phyloP scores from a whole-genome alignment of 352 stramenopile genomes.

The Globisporangium cederbergense region DNA sequence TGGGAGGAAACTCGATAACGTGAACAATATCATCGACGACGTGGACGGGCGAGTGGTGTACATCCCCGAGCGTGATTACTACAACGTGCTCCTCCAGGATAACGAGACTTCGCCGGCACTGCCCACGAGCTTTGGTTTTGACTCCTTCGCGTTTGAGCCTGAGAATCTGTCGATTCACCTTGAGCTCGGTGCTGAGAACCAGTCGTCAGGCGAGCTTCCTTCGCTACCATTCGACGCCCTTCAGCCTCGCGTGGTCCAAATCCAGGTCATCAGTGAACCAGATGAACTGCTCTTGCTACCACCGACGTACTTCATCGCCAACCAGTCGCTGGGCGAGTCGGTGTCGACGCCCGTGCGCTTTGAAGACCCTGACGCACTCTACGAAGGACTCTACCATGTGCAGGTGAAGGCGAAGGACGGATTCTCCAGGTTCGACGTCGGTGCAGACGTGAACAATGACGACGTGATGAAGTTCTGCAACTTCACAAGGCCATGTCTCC shows the following conservation, averaged over 20 bases:
- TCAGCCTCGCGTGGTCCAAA: conserved; percentile 28
- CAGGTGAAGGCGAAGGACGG: conserved; percentile 37
- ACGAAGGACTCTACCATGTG: conserved; percentile 38
- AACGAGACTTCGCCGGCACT: neutral
- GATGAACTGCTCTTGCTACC: conserved; percentile 47
- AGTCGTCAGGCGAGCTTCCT: neutral
- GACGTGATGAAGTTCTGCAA: conserved; percentile 51
- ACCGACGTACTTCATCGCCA: conserved; percentile 33
- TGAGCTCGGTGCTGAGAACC: neutral
- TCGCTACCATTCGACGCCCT: conserved; percentile 11
- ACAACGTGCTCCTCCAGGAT: conserved; percentile 26
- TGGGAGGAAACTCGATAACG: conserved; percentile 3
- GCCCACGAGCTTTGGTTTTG: conserved; percentile 11
- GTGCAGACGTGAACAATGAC: conserved; percentile 43
- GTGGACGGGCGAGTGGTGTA: conserved; percentile 36
- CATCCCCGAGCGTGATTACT: conserved; percentile 48
- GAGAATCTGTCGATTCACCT: neutral
- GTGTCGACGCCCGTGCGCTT: conserved; percentile 45
- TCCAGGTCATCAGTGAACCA: conserved; percentile 49
- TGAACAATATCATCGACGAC: conserved; percentile 23
- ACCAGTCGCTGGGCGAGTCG: conserved; percentile 15
- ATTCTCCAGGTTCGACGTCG: conserved; percentile 38
- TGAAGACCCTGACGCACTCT: conserved; percentile 43
- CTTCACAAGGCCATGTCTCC: conserved; percentile 42
- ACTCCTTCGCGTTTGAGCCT: conserved; percentile 42